A percentile compares a stretch with the other conserved stretches of the same genome.
Conservation (phyloP, 2,329 filamentous ascomycete genomes). For the Colletotrichum spaethianum region DNA sequence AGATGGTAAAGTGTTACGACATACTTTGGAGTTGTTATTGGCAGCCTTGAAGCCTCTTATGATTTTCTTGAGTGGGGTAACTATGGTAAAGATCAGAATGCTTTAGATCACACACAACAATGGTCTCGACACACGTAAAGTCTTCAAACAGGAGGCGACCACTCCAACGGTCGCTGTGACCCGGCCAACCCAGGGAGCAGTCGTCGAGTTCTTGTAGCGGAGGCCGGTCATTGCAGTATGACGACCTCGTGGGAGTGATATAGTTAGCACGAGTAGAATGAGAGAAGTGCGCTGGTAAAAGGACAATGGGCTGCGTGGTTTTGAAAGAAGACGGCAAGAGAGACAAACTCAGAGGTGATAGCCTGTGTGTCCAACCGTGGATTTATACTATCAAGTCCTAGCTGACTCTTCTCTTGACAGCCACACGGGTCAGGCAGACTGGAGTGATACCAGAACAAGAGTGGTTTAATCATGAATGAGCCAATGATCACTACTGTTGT, state of each 20-base stretch:
- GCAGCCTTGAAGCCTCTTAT: background rate
- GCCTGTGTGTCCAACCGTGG: background rate
- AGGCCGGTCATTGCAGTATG: background rate
- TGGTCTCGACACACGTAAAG: background rate
- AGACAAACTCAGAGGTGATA: background rate
- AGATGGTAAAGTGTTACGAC: too few relatives aligned
- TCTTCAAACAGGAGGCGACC: background rate
- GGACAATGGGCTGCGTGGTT: background rate
- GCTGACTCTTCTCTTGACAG: too few relatives aligned
- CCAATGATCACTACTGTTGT: too few relatives aligned
- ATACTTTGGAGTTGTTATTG: background rate
- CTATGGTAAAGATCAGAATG: slow-evolving; percentile 2
- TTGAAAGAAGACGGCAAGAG: background rate
- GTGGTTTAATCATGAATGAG: too few relatives aligned
- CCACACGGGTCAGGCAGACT: background rate
- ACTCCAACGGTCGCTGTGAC: background rate
- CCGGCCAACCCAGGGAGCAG: background rate
- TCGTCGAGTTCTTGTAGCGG: background rate
- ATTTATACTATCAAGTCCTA: background rate
- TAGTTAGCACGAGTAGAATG: background rate
- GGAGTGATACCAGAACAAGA: background rate
- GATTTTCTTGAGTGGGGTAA: background rate
- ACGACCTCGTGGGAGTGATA: too few relatives aligned
- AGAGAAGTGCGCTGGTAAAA: background rate
- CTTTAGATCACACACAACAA: too few relatives aligned